Base-by-base conservation (phyloP, 1,284 basidiomycete species). In the Naganishia liquefaciens region DNA sequence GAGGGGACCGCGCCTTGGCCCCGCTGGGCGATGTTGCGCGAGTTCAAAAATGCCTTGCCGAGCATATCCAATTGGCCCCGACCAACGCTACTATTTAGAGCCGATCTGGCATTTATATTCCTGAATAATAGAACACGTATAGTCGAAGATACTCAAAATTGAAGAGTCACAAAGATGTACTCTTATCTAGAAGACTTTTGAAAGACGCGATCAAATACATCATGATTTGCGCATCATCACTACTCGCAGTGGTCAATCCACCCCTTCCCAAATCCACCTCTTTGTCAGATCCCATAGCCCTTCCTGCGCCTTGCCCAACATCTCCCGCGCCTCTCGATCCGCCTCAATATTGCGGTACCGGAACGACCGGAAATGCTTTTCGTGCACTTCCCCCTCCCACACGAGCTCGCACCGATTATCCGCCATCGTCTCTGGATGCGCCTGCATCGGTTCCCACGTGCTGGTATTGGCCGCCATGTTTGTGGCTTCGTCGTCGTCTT, bases 271-370 rank as follows among this genome's bases (percentile, higher is more conserved):
- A 19, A 76, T 73, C 75, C 75, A 78, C 67, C 77, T 88, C 85
- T 93, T 96, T 39, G 93, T 88, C 75, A 91, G 84, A 77, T 97
- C 95, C 94, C 94, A 97, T 75, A 93, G 91, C 0, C 91, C 89
- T 46, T 88, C 87, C 77, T 92, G 79, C 80, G 88, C 91, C 65
- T 84, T 82, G 0, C 93, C 93, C 42, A 97, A 81, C 57, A 86
- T 82, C 72, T 96, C 92, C 79, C 91, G 91, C 7, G 91, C 95
- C 52, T 86, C 82, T 25, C 83, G 79, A 77, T 99, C 95, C 6
- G 88, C 90, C 53, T 92, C 91, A 70, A 89, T 93, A 66, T 86
- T 88, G 79, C 87, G 88, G 40, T 89, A 87, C 73, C 88, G 89
- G 80, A 96, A 94, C 57, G 82, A 83, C 72, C 81, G 87, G 77